A percentile compares a stretch with the other conserved stretches of the same genome.
These are phyloP conservation scores for Paraurostyla sp. DNA, from an alignment of 73 alveolate species.

Conservation along the genomic window DNA sequence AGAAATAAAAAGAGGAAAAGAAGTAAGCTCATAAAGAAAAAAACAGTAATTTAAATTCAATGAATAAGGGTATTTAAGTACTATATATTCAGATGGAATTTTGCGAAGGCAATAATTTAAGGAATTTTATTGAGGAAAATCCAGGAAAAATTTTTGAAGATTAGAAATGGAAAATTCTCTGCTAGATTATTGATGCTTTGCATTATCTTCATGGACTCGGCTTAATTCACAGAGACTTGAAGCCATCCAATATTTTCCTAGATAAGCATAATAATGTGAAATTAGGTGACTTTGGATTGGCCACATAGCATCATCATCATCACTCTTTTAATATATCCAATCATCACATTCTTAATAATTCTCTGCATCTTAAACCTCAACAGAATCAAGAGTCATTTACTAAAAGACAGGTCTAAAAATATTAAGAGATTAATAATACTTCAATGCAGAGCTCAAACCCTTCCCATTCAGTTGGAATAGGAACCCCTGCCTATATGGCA, in stretches of 20 bases:
- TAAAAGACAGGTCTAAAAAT: neutral
- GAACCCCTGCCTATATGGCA: slow-evolving; percentile 73
- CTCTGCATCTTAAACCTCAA: neutral
- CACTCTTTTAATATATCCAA: neutral
- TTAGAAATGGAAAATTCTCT: slow-evolving; percentile 78
- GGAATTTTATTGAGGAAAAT: slow-evolving; percentile 61
- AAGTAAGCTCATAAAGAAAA: neutral
- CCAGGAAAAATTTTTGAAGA: slow-evolving; percentile 52
- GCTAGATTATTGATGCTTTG: slow-evolving; percentile 84
- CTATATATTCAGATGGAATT: slow-evolving; percentile 87
- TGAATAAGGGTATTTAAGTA: slow-evolving; percentile 38
- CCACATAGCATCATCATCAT: slow-evolving; percentile 61
- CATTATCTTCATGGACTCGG: slow-evolving; percentile 82
- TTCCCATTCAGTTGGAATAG: slow-evolving; percentile 74
- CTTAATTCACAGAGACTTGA: slow-evolving; percentile 87
- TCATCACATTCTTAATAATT: neutral
- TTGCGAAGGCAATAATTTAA: slow-evolving; percentile 82
- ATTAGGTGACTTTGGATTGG: slow-evolving; percentile 90
- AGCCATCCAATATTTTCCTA: slow-evolving; percentile 87
- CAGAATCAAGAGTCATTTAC: too few species aligned
- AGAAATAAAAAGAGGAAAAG: neutral
- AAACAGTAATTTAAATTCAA: neutral
- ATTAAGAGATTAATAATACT: too few species aligned
- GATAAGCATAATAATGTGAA: slow-evolving; percentile 82
- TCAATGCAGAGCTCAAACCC: too few species aligned